phyloP scores from a whole-genome alignment of 108 stramenopile species.

The Nitzschia sp. region DNA sequence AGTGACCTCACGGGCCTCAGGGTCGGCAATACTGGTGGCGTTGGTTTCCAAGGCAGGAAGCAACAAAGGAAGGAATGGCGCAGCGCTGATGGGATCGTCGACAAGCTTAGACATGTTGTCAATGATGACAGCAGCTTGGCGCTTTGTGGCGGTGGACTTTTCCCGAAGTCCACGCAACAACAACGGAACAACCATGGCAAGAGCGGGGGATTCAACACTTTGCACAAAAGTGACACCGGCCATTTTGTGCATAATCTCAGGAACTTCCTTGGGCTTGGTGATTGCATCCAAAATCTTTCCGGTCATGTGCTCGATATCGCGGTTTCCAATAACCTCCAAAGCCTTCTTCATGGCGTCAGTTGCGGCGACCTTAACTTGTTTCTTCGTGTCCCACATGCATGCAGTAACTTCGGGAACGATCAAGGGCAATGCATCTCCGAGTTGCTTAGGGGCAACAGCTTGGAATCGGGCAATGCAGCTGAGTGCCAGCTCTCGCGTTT shows the following conservation, averaged over 20 bases:
- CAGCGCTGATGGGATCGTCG: slow-evolving; percentile 93
- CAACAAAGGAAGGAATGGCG: slow-evolving; percentile 95
- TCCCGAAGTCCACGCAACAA: slow-evolving; percentile 95
- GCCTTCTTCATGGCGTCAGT: slow-evolving; percentile 89
- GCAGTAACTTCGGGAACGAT: slow-evolving; percentile 94
- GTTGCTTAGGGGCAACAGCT: slow-evolving; percentile 75
- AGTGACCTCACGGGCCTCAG: slow-evolving; percentile 91
- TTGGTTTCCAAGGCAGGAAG: slow-evolving; percentile 95
- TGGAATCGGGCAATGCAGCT: slow-evolving; percentile 75
- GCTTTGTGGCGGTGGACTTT: slow-evolving; percentile 90
- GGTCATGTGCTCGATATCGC: slow-evolving; percentile 99
- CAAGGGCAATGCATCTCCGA: slow-evolving; percentile 87
- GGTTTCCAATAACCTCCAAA: slow-evolving; percentile 95
- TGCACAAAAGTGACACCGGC: slow-evolving; percentile 98
- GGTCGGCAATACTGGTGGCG: slow-evolving; percentile 94
- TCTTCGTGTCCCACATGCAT: slow-evolving; percentile 98
- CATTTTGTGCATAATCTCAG: slow-evolving; percentile 96
- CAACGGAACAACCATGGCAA: slow-evolving; percentile 99
- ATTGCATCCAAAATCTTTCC: slow-evolving; percentile 91
- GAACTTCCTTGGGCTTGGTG: slow-evolving; percentile 94
- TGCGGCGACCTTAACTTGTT: slow-evolving; percentile 94
- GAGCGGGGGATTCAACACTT: slow-evolving; percentile 96
- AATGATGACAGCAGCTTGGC: slow-evolving; percentile 98
- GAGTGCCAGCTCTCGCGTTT: slow-evolving; percentile 80
- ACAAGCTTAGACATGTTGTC: slow-evolving; percentile 99